phyloP scores from a whole-genome alignment of 169 alveolate genomes.

The Plasmodium chabaudi region DNA sequence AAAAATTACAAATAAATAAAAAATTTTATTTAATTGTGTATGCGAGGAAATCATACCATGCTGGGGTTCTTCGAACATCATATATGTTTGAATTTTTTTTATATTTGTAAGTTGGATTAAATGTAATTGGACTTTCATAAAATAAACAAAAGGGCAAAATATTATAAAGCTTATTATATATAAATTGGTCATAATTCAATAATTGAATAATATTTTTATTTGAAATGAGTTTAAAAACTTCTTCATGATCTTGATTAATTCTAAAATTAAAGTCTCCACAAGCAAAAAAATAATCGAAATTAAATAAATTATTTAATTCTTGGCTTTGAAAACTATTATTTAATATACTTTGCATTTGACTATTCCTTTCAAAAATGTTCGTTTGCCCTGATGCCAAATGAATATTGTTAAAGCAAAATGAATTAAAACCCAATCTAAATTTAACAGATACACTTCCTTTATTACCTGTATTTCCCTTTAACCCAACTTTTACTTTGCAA shows the following conservation, averaged over 20 bases:
- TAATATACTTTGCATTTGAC: constrained; percentile 83
- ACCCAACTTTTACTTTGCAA: constrained; percentile 89
- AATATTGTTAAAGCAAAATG: constrained; percentile 85
- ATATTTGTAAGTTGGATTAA: constrained; percentile 74
- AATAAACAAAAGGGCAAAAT: constrained; percentile 69
- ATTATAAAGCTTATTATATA: constrained; percentile 59
- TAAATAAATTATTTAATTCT: constrained; percentile 76
- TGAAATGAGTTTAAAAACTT: constrained; percentile 48
- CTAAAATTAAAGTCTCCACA: constrained; percentile 78
- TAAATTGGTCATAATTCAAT: constrained; percentile 63
- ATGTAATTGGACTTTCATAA: constrained; percentile 51
- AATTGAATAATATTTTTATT: constrained; percentile 33
- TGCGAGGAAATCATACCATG: constrained; percentile 21
- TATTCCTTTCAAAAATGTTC: constrained; percentile 85
- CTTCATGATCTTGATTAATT: constrained; percentile 67
- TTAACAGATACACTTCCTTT: constrained; percentile 91
- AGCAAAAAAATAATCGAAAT: constrained; percentile 78
- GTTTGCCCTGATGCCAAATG: constrained; percentile 91
- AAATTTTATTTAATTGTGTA: too few relatives aligned
- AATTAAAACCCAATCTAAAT: constrained; percentile 79
- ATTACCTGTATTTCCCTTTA: constrained; percentile 91
- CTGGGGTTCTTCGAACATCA: constrained; percentile 71
- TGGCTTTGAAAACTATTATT: constrained; percentile 79
- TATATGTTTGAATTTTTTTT: constrained; percentile 71
- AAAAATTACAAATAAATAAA: background rate